These are phyloP conservation scores for Psidium friedrichsthalianum DNA, from an alignment of 345 rosid species.

Conservation along the genomic window DNA sequence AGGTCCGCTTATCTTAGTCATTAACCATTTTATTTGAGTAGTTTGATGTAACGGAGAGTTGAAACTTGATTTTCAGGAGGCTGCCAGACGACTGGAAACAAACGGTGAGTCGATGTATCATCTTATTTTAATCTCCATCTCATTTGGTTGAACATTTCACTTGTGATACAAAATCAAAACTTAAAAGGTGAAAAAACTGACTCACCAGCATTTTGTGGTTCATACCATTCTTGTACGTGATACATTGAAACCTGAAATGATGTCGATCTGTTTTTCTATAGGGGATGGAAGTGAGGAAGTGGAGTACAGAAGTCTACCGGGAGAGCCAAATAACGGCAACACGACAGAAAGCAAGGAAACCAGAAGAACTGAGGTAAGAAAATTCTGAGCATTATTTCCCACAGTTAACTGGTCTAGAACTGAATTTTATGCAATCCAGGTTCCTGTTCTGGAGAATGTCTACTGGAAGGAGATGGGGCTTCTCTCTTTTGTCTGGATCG, in stretches of 20 bases:
- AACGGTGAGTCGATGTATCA: conserved; percentile 7
- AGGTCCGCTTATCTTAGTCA: not conserved
- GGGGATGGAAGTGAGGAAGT: conserved; percentile 16
- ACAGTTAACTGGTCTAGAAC: not conserved
- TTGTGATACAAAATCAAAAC: not conserved
- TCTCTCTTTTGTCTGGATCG: conserved; percentile 15
- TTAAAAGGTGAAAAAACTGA: not conserved
- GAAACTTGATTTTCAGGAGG: conserved; percentile 13
- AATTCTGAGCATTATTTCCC: not conserved
- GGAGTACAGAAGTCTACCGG: conserved; percentile 16
- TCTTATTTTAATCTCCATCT: not conserved
- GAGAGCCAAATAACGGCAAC: conserved; percentile 5
- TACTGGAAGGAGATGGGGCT: conserved; percentile 26
- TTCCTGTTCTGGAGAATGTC: conserved; percentile 23
- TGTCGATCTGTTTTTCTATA: not conserved
- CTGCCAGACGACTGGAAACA: conserved; percentile 11
- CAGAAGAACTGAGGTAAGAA: conserved; percentile 11
- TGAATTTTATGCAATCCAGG: conserved; percentile 8
- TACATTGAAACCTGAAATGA: not conserved
- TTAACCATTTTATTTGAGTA: not conserved
- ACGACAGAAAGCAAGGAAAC: not conserved
- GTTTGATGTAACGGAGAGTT: not conserved
- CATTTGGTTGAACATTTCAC: not conserved
- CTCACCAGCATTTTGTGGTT: not conserved
- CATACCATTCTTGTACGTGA: not conserved